Conservation (phyloP, 2,329 filamentous ascomycete genomes). For the Nemania abortiva region DNA sequence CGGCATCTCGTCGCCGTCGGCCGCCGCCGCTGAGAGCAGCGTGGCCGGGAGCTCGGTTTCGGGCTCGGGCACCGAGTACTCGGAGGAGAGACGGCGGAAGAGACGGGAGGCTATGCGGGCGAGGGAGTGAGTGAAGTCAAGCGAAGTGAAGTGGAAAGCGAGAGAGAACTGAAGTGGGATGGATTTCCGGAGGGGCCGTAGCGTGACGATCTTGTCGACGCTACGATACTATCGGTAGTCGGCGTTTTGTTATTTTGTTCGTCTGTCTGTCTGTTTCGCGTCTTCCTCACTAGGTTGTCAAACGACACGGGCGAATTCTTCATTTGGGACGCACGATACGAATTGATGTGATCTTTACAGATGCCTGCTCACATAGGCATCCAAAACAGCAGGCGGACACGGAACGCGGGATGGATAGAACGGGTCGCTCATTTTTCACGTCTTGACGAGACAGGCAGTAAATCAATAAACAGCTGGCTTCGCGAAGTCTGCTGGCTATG, state of each 20-base stretch:
- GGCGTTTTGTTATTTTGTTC: background rate
- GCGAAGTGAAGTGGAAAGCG: background rate
- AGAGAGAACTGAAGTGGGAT: no score
- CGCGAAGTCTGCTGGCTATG: background rate
- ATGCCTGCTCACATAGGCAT: background rate
- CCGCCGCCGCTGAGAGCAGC: conserved; percentile 42
- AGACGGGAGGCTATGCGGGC: conserved; percentile 50
- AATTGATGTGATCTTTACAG: background rate
- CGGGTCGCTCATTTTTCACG: conserved; percentile 3
- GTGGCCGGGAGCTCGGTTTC: conserved; percentile 38
- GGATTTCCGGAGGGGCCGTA: no score
- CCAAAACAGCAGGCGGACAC: background rate
- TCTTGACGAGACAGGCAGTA: background rate
- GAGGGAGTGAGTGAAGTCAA: background rate
- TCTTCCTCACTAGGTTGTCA: background rate
- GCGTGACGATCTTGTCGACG: background rate
- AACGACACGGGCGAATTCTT: background rate
- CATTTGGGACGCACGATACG: background rate
- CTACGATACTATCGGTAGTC: background rate
- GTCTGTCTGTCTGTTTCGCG: background rate
- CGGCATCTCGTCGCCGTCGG: conserved; percentile 56
- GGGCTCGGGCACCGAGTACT: conserved; percentile 54
- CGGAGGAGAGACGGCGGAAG: conserved; percentile 60
- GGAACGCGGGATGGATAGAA: background rate
- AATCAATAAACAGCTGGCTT: background rate